These are phyloP conservation scores for Mycothermus thermophilus DNA, from an alignment of 495 filamentous ascomycete species.

Conservation along the genomic window DNA sequence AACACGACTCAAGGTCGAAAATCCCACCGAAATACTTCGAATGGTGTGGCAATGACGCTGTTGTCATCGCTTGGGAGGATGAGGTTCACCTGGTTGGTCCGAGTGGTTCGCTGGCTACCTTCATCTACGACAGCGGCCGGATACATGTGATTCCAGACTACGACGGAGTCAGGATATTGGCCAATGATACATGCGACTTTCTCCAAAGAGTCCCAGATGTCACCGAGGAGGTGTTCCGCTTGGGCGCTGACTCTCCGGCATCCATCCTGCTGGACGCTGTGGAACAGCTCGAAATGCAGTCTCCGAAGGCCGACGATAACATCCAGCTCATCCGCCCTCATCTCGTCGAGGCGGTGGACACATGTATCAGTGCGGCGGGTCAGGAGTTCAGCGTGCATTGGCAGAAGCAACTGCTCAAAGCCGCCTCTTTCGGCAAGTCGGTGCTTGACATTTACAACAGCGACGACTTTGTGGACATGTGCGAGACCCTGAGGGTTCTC, in stretches of 20 bases:
- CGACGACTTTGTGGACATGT: slow-evolving; percentile 98
- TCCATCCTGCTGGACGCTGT: slow-evolving; percentile 87
- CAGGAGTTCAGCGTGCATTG: slow-evolving; percentile 80
- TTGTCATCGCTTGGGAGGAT: slow-evolving; percentile 93
- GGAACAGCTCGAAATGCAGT: slow-evolving; percentile 81
- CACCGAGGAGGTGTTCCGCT: slow-evolving; percentile 74
- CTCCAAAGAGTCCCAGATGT: slow-evolving; percentile 83
- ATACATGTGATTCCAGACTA: slow-evolving; percentile 80
- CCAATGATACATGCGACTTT: slow-evolving; percentile 88
- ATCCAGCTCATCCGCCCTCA: slow-evolving; percentile 82
- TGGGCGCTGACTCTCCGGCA: slow-evolving; percentile 67
- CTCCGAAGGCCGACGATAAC: slow-evolving; percentile 92
- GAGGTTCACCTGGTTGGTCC: slow-evolving; percentile 93
- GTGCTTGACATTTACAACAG: slow-evolving; percentile 92
- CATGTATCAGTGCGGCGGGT: slow-evolving; percentile 80
- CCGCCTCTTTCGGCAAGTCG: slow-evolving; percentile 93
- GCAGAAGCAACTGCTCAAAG: slow-evolving; percentile 91
- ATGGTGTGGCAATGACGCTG: slow-evolving; percentile 94
- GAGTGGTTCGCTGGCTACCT: slow-evolving; percentile 61
- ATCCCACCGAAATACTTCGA: slow-evolving; percentile 78
- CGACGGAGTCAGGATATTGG: slow-evolving; percentile 77
- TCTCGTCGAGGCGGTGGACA: slow-evolving; percentile 82
- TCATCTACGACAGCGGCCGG: slow-evolving; percentile 70
- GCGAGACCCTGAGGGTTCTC: slow-evolving; percentile 79
- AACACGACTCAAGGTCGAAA: slow-evolving; percentile 76